Conservation (phyloP, 768 basidiomycete species). For the Dacryopinax primogenitus region DNA sequence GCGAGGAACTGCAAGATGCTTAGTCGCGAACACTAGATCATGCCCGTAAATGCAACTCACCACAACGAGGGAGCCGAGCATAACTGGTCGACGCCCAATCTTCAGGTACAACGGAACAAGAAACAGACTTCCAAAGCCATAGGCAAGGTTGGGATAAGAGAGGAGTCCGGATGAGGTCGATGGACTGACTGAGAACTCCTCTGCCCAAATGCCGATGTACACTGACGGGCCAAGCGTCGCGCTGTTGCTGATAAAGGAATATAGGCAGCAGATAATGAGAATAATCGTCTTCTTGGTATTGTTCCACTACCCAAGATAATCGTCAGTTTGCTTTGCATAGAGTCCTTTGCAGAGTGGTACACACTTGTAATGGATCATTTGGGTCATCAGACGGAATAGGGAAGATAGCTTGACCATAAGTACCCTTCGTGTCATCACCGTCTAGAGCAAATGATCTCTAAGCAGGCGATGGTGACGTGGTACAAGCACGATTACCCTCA, state of each 20-base stretch:
- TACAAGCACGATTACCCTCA: neutral
- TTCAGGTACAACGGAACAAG: slow-evolving; percentile 10
- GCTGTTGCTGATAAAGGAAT: slow-evolving; percentile 11
- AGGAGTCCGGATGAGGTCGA: slow-evolving; percentile 8
- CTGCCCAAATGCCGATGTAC: slow-evolving; percentile 11
- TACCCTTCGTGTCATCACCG: slow-evolving; percentile 11
- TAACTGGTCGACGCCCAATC: slow-evolving; percentile 11
- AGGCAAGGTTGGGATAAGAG: slow-evolving; percentile 11
- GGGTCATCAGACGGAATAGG: slow-evolving; percentile 12
- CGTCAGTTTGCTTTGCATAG: neutral
- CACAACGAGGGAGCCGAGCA: slow-evolving; percentile 8
- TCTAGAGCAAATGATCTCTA: neutral
- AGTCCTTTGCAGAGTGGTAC: neutral
- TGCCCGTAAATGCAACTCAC: neutral
- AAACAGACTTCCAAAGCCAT: slow-evolving; percentile 9
- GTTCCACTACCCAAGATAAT: neutral
- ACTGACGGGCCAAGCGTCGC: slow-evolving; percentile 9
- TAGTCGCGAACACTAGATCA: neutral
- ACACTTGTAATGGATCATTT: slow-evolving; percentile 10
- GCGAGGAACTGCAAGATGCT: slow-evolving; percentile 1
- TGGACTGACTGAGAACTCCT: slow-evolving; percentile 2
- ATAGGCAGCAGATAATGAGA: slow-evolving; percentile 10
- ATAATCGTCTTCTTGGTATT: slow-evolving; percentile 11
- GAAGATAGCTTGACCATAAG: slow-evolving; percentile 11
- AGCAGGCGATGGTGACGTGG: neutral